Evolutionary conservation across 495 filamentous ascomycete species (phyloP).

Genomic region (Bombardia bombarda): DNA sequence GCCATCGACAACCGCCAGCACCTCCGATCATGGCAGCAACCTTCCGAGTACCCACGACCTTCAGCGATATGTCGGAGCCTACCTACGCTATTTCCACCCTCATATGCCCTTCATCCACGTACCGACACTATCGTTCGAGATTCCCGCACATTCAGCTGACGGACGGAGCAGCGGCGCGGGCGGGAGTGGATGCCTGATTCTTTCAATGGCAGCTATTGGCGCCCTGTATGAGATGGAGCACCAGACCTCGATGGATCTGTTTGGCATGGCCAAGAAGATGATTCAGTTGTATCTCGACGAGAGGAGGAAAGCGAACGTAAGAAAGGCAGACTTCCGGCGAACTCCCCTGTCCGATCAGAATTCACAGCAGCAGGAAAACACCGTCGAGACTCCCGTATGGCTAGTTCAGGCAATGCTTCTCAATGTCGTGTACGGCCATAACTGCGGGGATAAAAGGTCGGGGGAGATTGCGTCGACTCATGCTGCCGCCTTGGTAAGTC

Average conservation of each 20-base stretch:
- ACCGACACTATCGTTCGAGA: constrained; percentile 86
- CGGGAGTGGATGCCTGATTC: constrained; percentile 81
- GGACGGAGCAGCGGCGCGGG: constrained; percentile 61
- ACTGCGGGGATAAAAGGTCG: constrained; percentile 84
- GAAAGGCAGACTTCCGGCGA: constrained; percentile 64
- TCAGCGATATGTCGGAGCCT: constrained; percentile 84
- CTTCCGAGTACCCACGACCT: constrained; percentile 87
- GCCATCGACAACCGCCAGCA: constrained; percentile 38
- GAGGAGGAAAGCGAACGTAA: constrained; percentile 79
- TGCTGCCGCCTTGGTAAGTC: constrained; percentile 80
- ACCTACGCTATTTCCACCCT: constrained; percentile 91
- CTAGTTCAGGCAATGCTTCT: constrained; percentile 97
- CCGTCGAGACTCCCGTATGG: constrained; percentile 84
- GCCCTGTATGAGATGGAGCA: constrained; percentile 89
- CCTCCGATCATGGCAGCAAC: constrained; percentile 37
- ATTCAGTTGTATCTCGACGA: constrained; percentile 92
- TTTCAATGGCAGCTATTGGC: constrained; percentile 95
- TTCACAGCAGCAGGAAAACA: constrained; percentile 51
- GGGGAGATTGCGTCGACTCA: constrained; percentile 90
- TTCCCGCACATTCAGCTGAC: constrained; percentile 55
- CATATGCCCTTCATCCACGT: constrained; percentile 92
- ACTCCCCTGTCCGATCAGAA: constrained; percentile 39
- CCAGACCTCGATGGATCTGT: constrained; percentile 72
- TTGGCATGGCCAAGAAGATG: constrained; percentile 91
- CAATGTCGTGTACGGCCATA: constrained; percentile 93